Base-by-base conservation (phyloP, 2,329 filamentous ascomycete species). In the Aureobasidium subglaciale region DNA sequence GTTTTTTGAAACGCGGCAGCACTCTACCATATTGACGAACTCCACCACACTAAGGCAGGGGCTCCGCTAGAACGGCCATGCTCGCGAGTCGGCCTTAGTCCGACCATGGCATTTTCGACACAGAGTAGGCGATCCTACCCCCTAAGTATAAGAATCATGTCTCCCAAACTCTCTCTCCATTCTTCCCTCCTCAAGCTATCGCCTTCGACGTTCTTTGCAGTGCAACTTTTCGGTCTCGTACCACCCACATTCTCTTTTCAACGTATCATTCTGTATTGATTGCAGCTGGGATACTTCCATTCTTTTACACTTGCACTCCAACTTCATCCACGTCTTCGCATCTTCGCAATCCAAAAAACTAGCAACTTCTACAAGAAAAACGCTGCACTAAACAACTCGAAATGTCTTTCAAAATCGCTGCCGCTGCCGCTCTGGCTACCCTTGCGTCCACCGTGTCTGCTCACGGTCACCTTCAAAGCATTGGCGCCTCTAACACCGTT, bases 401-500 rank as follows among this genome's bases (percentile, higher is more conserved):
- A n/a, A 67, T 67, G 65, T 63, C 63, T 55, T 55, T 61, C 59
- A 55, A 45, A 24, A 42, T 66, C 49, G 58, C 59, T 55, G 62
- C 60, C 52, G 61, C 61, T 22, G 64, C 64, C 55, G 56, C 64
- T 34, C 25, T 70, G 35, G 64, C 62, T 56, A 59, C 63, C 9
- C 60, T 68, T 37, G 72, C 67, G 50, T 63, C 72, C 57, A 67
- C 70, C 30, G 73, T 70, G 55, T 66, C 71, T 56, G 76, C 74
- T 56, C 76, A 79, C 65, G 77, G 76, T 32, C 69, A 66, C 49
- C 72, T 77, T 52, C 64, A 62, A 8, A 71, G 73, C 58, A 68
- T 78, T 54, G 70, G 74, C 49, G 71, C 76, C 49, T 74, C 77
- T 59, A 77, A 77, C 48, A 66, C 65, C 4, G 75, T 70, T 61